Evolutionary conservation across 2,329 filamentous ascomycete species (phyloP), one percentile per base, ranked within the genome.

Genomic region (Microdochium nivale): DNA sequence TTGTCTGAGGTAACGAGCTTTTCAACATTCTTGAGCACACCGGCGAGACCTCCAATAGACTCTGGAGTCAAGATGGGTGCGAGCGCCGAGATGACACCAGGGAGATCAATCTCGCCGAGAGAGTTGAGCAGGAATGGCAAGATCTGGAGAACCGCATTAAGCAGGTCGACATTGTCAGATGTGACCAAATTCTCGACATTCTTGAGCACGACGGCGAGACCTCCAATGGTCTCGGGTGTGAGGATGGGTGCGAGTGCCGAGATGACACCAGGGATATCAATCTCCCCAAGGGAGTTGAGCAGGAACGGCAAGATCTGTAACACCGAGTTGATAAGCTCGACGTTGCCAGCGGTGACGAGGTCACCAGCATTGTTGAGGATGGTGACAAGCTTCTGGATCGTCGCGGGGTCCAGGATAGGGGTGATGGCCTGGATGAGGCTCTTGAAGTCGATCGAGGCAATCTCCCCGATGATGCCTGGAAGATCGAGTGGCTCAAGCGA

Each of bases 341-440:
- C 58, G 13, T 59, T 56, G 49, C 60, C 55, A 46, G 43, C 54
- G 0, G 67, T 70, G 25, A 73, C 58, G 25, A 73, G 62, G 3
- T 54, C 53, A 3, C 64, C 67, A n/a, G 68, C 70, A 23, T 70
- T 71, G 24, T 56, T 59, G 2, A 73, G 55, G 5, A 73, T 59
- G 10, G 43, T 58, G 7, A 67, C 61, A 23, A 72, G 62, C 43
- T 62, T 65, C 35, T 63, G 58, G 33, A 70, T 61, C 9, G 68
- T 65, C 25, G 63, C 55, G 1, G 55, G 47, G 16, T 62, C 56
- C 2, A 60, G 58, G 5, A 71, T 54, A 11, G 68, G 65, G 5
- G 59, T 56, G 2, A 70, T 52, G 1, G 63, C 61, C 11, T 60
- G 58, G 16, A 70, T 47, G 4, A 71, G 60, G 8, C 58, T 63